phyloP scores from a whole-genome alignment of 78 protist species.

The Anaeramoeba ignava region DNA sequence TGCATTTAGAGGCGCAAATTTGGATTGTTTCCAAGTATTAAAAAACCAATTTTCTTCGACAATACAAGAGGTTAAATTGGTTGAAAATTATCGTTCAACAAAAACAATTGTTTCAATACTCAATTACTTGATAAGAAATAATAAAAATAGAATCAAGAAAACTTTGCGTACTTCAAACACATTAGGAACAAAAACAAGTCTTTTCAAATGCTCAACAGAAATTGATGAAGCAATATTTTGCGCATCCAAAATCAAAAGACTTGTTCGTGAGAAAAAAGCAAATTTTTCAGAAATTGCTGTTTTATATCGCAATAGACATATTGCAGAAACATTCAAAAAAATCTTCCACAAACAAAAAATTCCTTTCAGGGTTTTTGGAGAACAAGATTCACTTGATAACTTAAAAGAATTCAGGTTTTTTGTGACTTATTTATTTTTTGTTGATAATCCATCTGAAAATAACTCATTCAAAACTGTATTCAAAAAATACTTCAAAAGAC shows the following conservation, averaged over 20 bases:
- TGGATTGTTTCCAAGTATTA: neutral
- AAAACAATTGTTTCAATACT: neutral
- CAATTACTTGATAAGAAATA: neutral
- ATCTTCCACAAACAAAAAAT: no score
- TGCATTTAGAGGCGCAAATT: neutral
- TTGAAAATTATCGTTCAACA: slow-evolving; percentile 1
- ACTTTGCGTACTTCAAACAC: neutral
- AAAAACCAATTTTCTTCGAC: neutral
- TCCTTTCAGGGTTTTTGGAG: no score
- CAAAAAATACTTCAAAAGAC: neutral
- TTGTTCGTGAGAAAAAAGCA: neutral
- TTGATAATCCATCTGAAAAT: no score
- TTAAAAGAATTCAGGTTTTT: no score
- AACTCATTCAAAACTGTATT: no score
- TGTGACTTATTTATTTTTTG: no score
- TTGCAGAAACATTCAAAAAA: neutral
- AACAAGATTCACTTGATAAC: no score
- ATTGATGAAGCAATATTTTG: neutral
- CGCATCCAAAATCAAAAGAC: neutral
- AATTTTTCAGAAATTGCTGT: neutral
- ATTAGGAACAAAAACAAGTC: neutral
- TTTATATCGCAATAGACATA: neutral
- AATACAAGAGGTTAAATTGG: neutral
- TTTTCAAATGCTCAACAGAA: neutral
- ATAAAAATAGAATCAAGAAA: neutral